Base-by-base conservation (phyloP, 2,329 filamentous ascomycete species). In the Niveomyces coronatus region DNA sequence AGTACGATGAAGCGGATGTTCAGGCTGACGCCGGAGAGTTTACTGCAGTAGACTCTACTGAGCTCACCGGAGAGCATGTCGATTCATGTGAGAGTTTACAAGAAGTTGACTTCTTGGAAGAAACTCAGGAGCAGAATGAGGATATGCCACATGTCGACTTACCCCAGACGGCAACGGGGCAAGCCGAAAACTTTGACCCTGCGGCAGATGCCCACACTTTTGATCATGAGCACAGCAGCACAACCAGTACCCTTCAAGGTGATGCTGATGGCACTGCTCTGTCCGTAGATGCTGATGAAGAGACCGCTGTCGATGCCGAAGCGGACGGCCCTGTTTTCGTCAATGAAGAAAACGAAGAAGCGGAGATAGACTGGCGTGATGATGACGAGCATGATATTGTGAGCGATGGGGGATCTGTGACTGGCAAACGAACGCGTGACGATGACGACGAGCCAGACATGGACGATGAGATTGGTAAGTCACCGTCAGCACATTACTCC, bases 381-480 rank as follows among this genome's bases (percentile, higher is more conserved):
- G 47, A 54, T 30, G 42, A 48, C 23, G 53, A 48, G 31, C 44
- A 34, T 42, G 46, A 47, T n/a, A 40, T 45, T 19, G 48, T 37
- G 39, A 42, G 28, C 7, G 47, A 44, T 22, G 45, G 44, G 23
- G 37, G 45, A 5, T 47, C 45, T 35, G 49, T 41, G 23, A 43
- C 45, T 33, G 53, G 49, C 33, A 55, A 55, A 40, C 49, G 54
- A 44, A 41, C 51, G 33, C 49, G 54, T 39, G 53, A 50, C 26
- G 53, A 50, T 20, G 49, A 55, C 31, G 50, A 54, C 33, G 51
- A 48, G 17, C 36, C 43, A 32, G 56, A 54, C 39, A 47, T 47
- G 40, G 58, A 57, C 48, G 56, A 56, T 40, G 54, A 56, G 42
- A 53, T 57, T 45, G 55, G 54, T 58, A 53, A 17, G 39, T 22